phyloP scores from a whole-genome alignment of 768 basidiomycete genomes.

The Lactarius sp. region DNA sequence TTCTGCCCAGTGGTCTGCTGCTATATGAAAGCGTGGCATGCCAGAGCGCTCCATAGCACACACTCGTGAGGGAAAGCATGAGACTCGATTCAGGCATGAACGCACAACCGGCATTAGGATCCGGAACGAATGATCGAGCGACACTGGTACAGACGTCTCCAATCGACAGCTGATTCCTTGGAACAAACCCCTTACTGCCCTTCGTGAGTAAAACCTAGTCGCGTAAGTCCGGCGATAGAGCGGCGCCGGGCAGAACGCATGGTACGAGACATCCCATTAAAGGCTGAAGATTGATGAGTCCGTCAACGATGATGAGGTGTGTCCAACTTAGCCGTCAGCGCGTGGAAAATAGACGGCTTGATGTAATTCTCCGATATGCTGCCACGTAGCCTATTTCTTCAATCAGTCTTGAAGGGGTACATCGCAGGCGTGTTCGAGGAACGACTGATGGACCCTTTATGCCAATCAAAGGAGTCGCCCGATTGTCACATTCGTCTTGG shows the following conservation, averaged over 20 bases:
- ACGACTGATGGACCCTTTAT: not conserved
- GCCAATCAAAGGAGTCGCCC: too few relatives aligned
- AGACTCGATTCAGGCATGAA: not conserved
- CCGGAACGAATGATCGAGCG: not conserved
- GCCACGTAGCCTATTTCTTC: too few relatives aligned
- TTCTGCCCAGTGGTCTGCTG: not conserved
- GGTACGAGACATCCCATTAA: not conserved
- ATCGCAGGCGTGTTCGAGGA: not conserved
- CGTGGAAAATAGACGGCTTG: not conserved
- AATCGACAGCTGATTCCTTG: not conserved
- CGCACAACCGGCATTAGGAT: not conserved
- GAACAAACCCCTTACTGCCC: not conserved
- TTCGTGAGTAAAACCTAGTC: not conserved
- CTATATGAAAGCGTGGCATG: not conserved
- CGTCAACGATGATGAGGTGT: not conserved
- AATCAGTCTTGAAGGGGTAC: not conserved
- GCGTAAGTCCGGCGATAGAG: not conserved
- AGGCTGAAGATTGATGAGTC: not conserved
- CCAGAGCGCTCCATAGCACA: too few relatives aligned
- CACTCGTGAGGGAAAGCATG: not conserved
- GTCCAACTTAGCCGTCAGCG: not conserved
- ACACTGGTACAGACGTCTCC: not conserved
- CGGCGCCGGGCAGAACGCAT: not conserved
- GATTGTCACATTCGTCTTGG: too few relatives aligned
- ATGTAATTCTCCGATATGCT: not conserved